Evolutionary conservation across 2,329 filamentous ascomycete species (phyloP), one percentile per base, ranked within the genome.

Genomic region (Beauveria sp.): DNA sequence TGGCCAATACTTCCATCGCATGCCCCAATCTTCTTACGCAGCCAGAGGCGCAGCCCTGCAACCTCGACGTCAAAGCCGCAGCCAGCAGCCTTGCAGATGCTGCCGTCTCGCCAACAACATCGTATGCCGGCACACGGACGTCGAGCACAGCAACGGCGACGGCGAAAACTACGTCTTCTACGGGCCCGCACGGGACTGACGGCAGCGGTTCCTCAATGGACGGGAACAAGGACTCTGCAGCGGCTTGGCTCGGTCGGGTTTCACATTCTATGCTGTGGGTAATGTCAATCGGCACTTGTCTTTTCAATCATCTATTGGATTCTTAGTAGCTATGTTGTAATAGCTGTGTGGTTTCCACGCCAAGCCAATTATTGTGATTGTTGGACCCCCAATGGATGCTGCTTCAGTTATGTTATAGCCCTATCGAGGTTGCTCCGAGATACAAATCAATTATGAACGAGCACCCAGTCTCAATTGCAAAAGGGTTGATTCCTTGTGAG

Each of bases 11-110:
- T 34, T 59, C 56, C 14, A 62, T 22, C 4, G 20, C 50, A 14
- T 62, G 61, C 47, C 61, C 60, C 18, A 34, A 58, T n/a, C 30
- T 58, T 6, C 46, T 52, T 41, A 24, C 37, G 37, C 50, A 52
- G 16, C 40, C 61, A 20, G 61, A 58, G 37, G 50, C 55, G 50
- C 44, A 58, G 54, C 60, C 60, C 24, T 62, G 60, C 40, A 47
- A 54, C 7, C 43, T 59, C 16, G 55, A 59, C 22, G 61, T 62
- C 28, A 59, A 54, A 7, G 47, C 61, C 2, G 61, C 30, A 8
- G 61, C 48, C 28, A 62, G 48, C 41, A 62, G 55, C 50, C 44
- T 58, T 52, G 59, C 54, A 2, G 55, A 16, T 5, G 55, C 55
- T 2, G 55, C 22, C 5, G 55, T 58, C 30, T 51, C n/a, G 34